A percentile compares a stretch with the other conserved stretches of the same genome.
phyloP scores from a whole-genome alignment of 768 basidiomycete genomes.

The Lanmaoa rubissima region DNA sequence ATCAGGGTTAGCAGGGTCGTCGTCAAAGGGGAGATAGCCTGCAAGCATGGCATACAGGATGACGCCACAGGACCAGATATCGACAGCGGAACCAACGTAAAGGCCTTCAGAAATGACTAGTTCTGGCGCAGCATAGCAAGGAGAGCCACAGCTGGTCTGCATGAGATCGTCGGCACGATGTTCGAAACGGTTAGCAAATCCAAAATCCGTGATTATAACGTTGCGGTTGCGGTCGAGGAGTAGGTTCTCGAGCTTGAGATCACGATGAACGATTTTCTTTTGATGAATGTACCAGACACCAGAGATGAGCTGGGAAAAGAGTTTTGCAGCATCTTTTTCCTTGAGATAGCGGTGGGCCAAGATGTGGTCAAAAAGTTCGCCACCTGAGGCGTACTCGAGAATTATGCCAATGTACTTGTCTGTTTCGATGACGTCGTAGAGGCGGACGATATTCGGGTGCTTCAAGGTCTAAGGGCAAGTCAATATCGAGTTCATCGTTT shows the following conservation, averaged over 20 bases:
- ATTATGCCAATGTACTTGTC: constrained; percentile 99
- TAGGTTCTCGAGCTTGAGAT: constrained; percentile 98
- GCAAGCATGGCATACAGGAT: constrained; percentile 97
- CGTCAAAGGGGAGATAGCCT: constrained; percentile 98
- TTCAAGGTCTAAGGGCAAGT: constrained; percentile 68
- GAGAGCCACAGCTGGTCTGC: constrained; percentile 97
- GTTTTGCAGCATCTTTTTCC: constrained; percentile 90
- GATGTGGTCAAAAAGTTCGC: constrained; percentile 98
- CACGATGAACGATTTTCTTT: constrained; percentile 99
- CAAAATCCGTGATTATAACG: constrained; percentile 99
- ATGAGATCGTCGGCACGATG: constrained; percentile 92
- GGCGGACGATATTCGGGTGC: constrained; percentile 96
- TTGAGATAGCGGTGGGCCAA: constrained; percentile 95
- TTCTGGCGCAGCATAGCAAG: constrained; percentile 98
- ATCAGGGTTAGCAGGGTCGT: constrained; percentile 97
- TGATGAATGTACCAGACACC: constrained; percentile 99
- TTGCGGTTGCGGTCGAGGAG: constrained; percentile 96
- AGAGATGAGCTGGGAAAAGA: constrained; percentile 97
- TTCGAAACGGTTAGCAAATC: constrained; percentile 97
- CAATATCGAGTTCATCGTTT: not conserved
- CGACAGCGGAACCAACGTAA: constrained; percentile 96
- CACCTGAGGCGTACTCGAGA: constrained; percentile 96
- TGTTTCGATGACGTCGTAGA: constrained; percentile 98
- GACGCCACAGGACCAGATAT: constrained; percentile 96
- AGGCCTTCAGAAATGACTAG: constrained; percentile 96